Evolutionary conservation across 345 rosid species (phyloP), one percentile per base, ranked within the genome.

Genomic region (Aquilaria malaccensis): DNA sequence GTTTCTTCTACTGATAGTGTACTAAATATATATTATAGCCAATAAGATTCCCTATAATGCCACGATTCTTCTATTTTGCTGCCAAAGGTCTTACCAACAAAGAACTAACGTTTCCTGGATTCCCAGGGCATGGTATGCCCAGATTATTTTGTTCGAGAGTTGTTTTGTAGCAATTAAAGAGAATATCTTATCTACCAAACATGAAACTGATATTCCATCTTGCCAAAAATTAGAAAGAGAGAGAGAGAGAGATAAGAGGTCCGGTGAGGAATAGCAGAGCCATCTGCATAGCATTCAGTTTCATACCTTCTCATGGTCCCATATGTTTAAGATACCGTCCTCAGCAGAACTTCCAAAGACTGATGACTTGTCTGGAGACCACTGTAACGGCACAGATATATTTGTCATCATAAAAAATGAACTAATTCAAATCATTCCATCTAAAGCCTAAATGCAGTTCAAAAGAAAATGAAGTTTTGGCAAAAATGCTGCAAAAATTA

Each of bases 311-410:
- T 88, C 92, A 75, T 80, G 83, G 68, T 91, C 96, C 96, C 98
- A 91, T 54, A 91, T 77, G 75, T 91, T 91, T 48, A 91, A 68
- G 73, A 86, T 80, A 50, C 98, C 96, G 71, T 91, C 98, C 66
- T 91, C 98, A 7, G 96, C 98, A 32, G 95, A 86, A 76, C 96
- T 91, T 72, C 98, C 98, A 72, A 91, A 91, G 14, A 91, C 96
- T 3, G 98, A 86, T 62, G 90, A 56, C 68, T 81, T 88, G 72
- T 88, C 88, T 30, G 96, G 98, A 70, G 81, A 88, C 96, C 95
- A 91, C 95, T 91, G 84, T 60, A 30, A 63, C 59, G 49, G 60
- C 54, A 68, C 31, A 9, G 50, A 22, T 50, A 50, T 43, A 46
- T 9, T 67, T 31, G 43, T 59, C 51, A 67, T n/a, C 32, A 22